Conservation (phyloP, 176 grass and related monocot species). For the Olyra latifolia region DNA sequence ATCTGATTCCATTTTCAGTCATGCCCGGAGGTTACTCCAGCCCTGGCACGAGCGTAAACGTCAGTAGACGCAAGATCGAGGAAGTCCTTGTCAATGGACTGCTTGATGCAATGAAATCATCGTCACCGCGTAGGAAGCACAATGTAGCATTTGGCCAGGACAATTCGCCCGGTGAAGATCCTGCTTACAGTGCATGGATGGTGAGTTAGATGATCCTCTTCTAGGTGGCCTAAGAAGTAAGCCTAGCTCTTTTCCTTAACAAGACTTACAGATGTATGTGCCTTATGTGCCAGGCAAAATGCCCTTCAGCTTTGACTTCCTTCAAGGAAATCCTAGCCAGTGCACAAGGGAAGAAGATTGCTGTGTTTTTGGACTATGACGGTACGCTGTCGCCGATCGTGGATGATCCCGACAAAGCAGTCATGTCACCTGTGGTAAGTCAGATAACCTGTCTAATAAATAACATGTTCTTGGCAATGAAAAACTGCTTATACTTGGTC, state of each 20-base stretch:
- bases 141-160: conserved; percentile 47
- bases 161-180: conserved; percentile 39
- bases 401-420: conserved; percentile 81
- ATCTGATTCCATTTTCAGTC: conserved; percentile 61
- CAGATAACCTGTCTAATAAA: not conserved
- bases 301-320: conserved; percentile 73
- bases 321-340: conserved; percentile 66
- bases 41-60: conserved; percentile 43
- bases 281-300: conserved; percentile 52
- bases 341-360: conserved; percentile 68
- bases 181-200: conserved; percentile 56
- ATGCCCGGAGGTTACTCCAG: conserved; percentile 44
- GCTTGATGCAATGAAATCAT: conserved; percentile 95
- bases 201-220: conserved; percentile 19
- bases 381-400: conserved; percentile 83
- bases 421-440: conserved; percentile 76
- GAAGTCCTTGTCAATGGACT: conserved; percentile 61
- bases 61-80: conserved; percentile 60
- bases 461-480: conserved; percentile 11
- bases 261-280: conserved; percentile 7
- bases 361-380: conserved; percentile 84
- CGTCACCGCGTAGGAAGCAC: conserved; percentile 68
- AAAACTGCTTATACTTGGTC: not conserved
- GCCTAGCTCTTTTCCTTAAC: conserved; percentile 6
- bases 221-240: not conserved